Evolutionary conservation across 257 asterid genomes (phyloP).

Genomic region (Thymus quinquecostatus): DNA sequence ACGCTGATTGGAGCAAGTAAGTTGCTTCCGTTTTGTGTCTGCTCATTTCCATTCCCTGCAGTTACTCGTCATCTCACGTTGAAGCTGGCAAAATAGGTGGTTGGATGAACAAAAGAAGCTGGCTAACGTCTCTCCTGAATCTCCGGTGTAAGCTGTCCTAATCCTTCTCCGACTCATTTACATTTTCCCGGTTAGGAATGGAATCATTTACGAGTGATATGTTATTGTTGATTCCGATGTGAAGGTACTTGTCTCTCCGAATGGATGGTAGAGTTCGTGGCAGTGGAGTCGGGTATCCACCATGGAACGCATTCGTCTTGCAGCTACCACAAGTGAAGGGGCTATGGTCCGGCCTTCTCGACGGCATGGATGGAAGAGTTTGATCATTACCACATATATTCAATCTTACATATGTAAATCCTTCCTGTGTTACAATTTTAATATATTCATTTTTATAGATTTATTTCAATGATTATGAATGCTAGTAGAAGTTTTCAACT

Average conservation of each 20-base stretch:
- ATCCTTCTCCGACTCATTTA: neutral
- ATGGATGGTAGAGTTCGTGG: slow-evolving; percentile 97
- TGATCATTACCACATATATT: slow-evolving; percentile 10
- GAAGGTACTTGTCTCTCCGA: slow-evolving; percentile 87
- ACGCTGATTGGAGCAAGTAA: slow-evolving; percentile 79
- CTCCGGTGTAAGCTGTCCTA: slow-evolving; percentile 80
- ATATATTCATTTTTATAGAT: too few species aligned
- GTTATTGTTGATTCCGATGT: slow-evolving; percentile 26
- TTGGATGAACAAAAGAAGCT: slow-evolving; percentile 85
- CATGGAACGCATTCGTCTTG: slow-evolving; percentile 89
- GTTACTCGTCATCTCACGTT: neutral
- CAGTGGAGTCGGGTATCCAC: slow-evolving; percentile 94
- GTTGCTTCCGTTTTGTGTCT: slow-evolving; percentile 29
- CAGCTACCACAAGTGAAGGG: slow-evolving; percentile 93
- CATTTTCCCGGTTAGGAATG: neutral
- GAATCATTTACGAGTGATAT: too few species aligned
- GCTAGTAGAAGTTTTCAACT: too few species aligned
- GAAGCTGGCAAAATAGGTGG: slow-evolving; percentile 62
- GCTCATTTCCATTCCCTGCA: neutral
- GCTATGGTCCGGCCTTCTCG: slow-evolving; percentile 91
- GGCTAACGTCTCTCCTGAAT: slow-evolving; percentile 79
- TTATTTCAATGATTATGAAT: too few species aligned
- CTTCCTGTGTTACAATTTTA: too few species aligned
- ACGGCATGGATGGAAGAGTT: slow-evolving; percentile 98
- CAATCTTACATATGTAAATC: neutral